Base-by-base conservation (phyloP, 176 grass and related monocot species). In the Carex littledalei region DNA sequence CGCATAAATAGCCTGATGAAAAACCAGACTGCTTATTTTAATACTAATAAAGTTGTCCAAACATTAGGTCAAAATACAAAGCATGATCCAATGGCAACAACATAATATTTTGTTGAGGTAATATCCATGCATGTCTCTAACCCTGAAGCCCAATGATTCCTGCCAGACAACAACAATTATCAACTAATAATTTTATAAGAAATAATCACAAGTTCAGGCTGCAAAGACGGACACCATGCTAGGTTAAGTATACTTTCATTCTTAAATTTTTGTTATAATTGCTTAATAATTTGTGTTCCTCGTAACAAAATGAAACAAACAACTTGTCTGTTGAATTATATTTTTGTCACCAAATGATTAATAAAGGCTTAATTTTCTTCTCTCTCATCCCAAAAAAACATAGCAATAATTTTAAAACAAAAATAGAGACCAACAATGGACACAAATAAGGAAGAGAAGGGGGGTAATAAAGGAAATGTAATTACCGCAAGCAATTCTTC, bases 91-190 rank as follows among this genome's bases (percentile, higher is more conserved):
- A 17, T 63, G 10, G 41, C 71, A 8, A 39, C 81, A 16, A 52
- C 72, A 74, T 26, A 74, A 41, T 24, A 4, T 74, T 50, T 13
- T 26, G 41, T 17, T 35, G 26, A 77, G 16, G 34, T 34, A 50
- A 34, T 34, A 29, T 54, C 31, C 63, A 55, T 68, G 81, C 43
- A 67, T 53, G n/a, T 68, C 52, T 80, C 82, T 93, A 94, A 56
- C 89, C 90, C 82, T 94, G 90, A n/a, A 93, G 84, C 35, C 94
- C 89, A 74, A 97, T 94, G 80, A 97, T 91, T 1, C 94, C 94
- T 97, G 84, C 39, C 8, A 54, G n/a, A 77, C 26, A 66, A 50
- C 26, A 66, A 50, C 21, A 24, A 74, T 29, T 53, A 37, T 31
- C 5, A 57, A 68, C 29, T 34, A 35, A 57, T 39, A 70, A 26